These are phyloP conservation scores for Fraxinus sp. DNA, from an alignment of 305 asterid species.

Conservation along the genomic window DNA sequence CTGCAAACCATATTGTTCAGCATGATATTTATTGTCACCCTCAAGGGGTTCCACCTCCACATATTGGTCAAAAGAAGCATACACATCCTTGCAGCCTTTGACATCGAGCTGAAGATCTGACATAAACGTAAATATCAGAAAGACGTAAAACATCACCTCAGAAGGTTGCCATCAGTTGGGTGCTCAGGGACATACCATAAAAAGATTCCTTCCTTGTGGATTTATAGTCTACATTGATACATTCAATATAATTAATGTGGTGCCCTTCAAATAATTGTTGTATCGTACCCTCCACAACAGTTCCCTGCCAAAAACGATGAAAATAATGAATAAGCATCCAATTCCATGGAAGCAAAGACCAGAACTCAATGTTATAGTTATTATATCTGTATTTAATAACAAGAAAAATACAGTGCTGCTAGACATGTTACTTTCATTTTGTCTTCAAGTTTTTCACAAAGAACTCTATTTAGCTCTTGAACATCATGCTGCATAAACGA, in stretches of 20 bases:
- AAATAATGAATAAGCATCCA: slow-evolving; percentile 12
- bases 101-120: slow-evolving; percentile 68
- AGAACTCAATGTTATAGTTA: not conserved
- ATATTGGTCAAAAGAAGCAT: slow-evolving; percentile 56
- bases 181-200: slow-evolving; percentile 38
- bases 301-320: slow-evolving; percentile 43
- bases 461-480: slow-evolving; percentile 59
- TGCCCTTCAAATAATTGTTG: slow-evolving; percentile 58
- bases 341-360: not conserved
- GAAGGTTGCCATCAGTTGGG: not conserved
- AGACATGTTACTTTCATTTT: slow-evolving; percentile 45
- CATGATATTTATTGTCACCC: slow-evolving; percentile 56
- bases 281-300: slow-evolving; percentile 56
- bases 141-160: slow-evolving; percentile 11
- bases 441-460: slow-evolving; percentile 63
- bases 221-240: slow-evolving; percentile 55
- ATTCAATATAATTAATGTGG: slow-evolving; percentile 58
- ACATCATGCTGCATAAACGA: slow-evolving; percentile 65
- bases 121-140: slow-evolving; percentile 27
- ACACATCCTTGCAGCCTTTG: slow-evolving; percentile 60
- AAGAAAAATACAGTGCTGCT: slow-evolving; percentile 13
- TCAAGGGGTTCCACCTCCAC: slow-evolving; percentile 61
- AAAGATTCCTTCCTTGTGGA: slow-evolving; percentile 60
- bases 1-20: slow-evolving; percentile 59
- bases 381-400: slow-evolving; percentile 11